A percentile compares a stretch with the other conserved stretches of the same genome.
These are phyloP conservation scores for Solanum pimpinellifolium DNA, from an alignment of 257 asterid species.

Conservation along the genomic window DNA sequence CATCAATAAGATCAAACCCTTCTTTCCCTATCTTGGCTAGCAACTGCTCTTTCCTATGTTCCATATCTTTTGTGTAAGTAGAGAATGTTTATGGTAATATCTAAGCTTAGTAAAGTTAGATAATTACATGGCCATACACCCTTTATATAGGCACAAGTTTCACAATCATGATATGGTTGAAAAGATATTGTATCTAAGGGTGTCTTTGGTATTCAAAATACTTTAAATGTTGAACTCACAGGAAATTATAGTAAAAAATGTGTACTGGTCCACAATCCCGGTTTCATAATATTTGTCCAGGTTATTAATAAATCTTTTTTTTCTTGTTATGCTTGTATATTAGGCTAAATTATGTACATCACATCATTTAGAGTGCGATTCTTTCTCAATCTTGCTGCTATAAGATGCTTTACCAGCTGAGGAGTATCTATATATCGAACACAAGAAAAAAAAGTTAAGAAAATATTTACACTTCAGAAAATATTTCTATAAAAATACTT, in stretches of 20 bases:
- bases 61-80: background rate
- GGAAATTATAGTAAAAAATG: background rate
- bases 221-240: background rate
- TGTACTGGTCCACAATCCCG: background rate
- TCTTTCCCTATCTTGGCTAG: background rate
- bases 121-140: background rate
- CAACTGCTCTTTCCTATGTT: background rate
- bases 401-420: background rate
- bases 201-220: background rate
- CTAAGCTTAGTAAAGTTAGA: background rate
- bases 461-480: background rate
- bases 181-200: background rate
- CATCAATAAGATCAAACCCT: background rate
- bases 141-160: conserved; percentile 2
- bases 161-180: background rate
- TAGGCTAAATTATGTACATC: background rate
- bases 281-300: background rate
- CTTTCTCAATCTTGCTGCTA: background rate
- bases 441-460: background rate
- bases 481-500: background rate
- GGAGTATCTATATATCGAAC: background rate
- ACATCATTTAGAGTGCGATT: background rate
- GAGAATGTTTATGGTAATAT: background rate
- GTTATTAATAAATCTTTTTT: background rate
- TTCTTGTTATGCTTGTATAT: background rate